Conservation (phyloP, 2,329 filamentous ascomycete genomes). For the Aureobasidium sp. region DNA sequence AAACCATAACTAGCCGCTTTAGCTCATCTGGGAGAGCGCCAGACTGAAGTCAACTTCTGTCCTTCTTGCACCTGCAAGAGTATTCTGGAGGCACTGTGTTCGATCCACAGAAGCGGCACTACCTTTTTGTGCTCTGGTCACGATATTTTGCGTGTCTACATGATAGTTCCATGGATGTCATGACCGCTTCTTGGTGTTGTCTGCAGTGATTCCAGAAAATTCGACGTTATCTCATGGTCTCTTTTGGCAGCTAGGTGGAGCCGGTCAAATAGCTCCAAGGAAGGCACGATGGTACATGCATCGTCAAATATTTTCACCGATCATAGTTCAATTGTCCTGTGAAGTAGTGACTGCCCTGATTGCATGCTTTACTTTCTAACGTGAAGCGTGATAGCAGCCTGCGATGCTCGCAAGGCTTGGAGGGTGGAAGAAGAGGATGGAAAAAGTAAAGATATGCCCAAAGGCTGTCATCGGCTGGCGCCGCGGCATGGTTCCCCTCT, state of each 20-base stretch:
- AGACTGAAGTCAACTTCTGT: slow-evolving; percentile 29
- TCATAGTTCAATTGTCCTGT: neutral
- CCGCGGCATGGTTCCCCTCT: neutral
- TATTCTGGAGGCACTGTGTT: slow-evolving; percentile 31
- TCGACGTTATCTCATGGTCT: neutral
- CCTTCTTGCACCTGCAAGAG: slow-evolving; percentile 19
- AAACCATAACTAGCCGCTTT: slow-evolving; percentile 20
- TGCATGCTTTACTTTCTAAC: neutral
- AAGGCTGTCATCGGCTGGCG: neutral
- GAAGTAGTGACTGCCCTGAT: neutral
- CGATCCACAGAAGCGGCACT: slow-evolving; percentile 29
- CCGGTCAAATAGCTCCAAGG: neutral
- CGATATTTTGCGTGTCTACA: neutral
- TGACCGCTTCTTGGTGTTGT: neutral
- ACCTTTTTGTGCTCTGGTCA: neutral
- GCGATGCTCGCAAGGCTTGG: neutral
- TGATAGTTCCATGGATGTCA: neutral
- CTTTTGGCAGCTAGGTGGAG: neutral
- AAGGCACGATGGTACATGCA: neutral
- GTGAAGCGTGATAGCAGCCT: neutral
- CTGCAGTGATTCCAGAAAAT: neutral
- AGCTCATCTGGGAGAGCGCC: slow-evolving; percentile 31
- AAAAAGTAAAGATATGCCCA: neutral
- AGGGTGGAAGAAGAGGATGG: neutral
- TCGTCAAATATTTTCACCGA: neutral